Evolutionary conservation across 2,329 filamentous ascomycete genomes (phyloP).

Genomic region (Penicillium sp.): DNA sequence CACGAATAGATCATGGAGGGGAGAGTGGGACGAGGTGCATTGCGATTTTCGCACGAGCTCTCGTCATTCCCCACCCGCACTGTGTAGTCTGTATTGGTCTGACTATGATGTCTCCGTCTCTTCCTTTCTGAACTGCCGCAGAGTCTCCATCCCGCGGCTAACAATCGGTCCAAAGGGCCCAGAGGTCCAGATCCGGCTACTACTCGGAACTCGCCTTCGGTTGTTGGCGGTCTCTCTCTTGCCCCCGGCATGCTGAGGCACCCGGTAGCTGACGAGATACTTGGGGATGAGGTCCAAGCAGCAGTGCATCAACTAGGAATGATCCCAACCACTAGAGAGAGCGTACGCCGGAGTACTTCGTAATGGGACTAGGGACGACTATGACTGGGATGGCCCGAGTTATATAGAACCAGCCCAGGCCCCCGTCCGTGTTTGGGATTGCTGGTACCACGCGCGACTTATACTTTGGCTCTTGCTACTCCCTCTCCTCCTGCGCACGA

Average conservation of each 20-base stretch:
- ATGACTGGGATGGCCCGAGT: background rate
- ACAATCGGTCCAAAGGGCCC: slow-evolving; percentile 8
- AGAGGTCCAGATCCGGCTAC: background rate
- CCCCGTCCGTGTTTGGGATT: too few species aligned
- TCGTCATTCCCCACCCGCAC: background rate
- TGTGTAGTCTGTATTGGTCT: background rate
- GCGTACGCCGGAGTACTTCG: background rate
- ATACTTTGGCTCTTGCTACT: background rate
- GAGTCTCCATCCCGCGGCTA: slow-evolving; percentile 2
- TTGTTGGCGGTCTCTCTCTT: slow-evolving; percentile 2
- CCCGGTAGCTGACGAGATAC: background rate
- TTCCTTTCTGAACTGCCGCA: background rate
- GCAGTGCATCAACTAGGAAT: background rate
- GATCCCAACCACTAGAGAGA: too few species aligned
- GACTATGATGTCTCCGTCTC: too few species aligned
- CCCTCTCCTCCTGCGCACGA: background rate
- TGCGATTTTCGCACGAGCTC: background rate
- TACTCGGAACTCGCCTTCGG: slow-evolving; percentile 10
- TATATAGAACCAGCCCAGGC: slow-evolving; percentile 1
- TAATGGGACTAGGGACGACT: background rate
- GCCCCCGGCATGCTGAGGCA: background rate
- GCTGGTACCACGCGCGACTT: background rate
- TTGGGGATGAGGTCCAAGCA: background rate
- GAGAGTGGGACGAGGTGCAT: background rate
- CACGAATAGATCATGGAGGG: background rate